Evolutionary conservation across 31 red algal species (phyloP), one percentile per base, ranked within the genome.

Genomic region (Asparagopsis taxiformis): DNA sequence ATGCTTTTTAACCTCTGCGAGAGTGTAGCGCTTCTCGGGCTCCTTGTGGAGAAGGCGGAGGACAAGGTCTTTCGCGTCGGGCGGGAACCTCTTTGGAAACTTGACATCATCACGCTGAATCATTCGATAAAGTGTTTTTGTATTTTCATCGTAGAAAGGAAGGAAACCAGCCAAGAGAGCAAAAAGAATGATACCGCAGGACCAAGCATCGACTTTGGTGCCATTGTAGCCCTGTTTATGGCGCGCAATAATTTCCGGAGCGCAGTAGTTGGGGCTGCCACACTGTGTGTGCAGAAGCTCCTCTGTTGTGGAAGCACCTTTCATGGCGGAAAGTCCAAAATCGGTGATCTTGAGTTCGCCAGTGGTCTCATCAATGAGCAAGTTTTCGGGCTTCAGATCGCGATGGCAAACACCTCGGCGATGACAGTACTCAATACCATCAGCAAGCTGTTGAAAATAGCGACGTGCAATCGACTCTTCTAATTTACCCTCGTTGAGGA

Each of bases 101-200:
- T 93, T 75, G 66, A 90, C 85, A 26, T 82, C 62, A 46, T 83
- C 76, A 23, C 77, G 67, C 20, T 84, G 66, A 51, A 97, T 88
- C 75, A 80, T 92, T 3, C 86, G 74, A 56, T 90, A 82, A 0
- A 97, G 44, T 9, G 67, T 61, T 59, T 89, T 81, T 25, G 79
- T 87, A 49, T 97, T 89, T 48, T 97, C 94, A 30, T 97, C 82
- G 26, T 92, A 70, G 39, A 94, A 94, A 8, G 90, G 90, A 50
- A 94, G 57, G 34, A 72, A 72, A n/a, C 90, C 90, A 33, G 90
- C 71, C 15, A 94, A 54, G 37, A 94, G 74, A 3, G 75, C 84
- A 39, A 72, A 94, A 31, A 94, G 55, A 69, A 94, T 94, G 44
- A 94, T 82, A 21, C 90, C 90, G 29, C 84, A 94, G 1, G 77